Base-by-base conservation (phyloP, 495 filamentous ascomycete species). In the Chaetomium tenue region DNA sequence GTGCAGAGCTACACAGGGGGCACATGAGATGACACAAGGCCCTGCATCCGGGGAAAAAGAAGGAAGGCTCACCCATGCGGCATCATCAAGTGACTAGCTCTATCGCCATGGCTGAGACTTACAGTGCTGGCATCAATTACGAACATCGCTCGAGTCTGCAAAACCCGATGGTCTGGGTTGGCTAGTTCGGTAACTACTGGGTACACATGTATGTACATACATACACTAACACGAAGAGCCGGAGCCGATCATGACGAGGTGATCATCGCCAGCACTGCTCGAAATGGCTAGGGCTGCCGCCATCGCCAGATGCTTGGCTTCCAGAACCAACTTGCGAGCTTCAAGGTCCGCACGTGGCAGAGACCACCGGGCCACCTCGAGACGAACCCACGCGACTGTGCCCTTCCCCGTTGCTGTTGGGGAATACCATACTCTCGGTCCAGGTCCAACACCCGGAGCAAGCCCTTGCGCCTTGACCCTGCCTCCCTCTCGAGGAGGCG, bases 21-120 rank as follows among this genome's bases (percentile, higher is more conserved):
- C 5, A 56, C 53, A 56, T 56, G 53, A 56, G 55, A 58, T n/a
- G 55, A 58, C 55, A 40, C 53, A 37, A 6, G 33, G 40, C 40
- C 40, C 40, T 56, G 53, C 53, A 56, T 56, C 16, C 55, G 30
- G 53, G 53, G 54, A 26, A 23, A 22, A 18, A n/a, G 33, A 37
- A 37, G 33, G 33, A 37, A 37, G 33, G 11, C 8, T 37, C 33
- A 37, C 11, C 33, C 8, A 6, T 37, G 33, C 33, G 33, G 33
- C 9, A 37, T 8, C 33, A n/a, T 37, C 3, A 7, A 1, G 33
- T 37, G 5, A 37, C 6, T 7, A 9, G 11, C 8, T 12, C 33
- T 12, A 37, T 37, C 9, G 8, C 33, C 33, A 37, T 37, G 33
- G 8, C 9, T 18, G 2, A 2, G 40, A 18, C 13, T 18, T 11